Percentiles rank a stretch among this genome's conserved stretches.
Conservation (phyloP, 192 early-diverging fungal species). For the Lobosporangium transversale region DNA sequence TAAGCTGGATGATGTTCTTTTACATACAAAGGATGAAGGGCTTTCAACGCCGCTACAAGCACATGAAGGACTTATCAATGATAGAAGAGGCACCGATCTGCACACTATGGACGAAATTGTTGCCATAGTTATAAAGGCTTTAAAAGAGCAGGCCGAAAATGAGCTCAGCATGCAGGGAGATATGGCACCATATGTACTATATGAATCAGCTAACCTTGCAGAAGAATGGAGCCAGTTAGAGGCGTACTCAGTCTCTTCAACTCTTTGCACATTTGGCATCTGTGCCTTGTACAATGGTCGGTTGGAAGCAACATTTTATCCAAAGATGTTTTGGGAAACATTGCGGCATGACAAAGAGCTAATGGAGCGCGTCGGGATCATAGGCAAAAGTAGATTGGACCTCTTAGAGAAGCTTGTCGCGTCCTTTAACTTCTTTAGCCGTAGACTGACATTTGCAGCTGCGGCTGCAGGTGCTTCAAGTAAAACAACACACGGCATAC, state of each 20-base stretch:
- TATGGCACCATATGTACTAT: slow-evolving; percentile 20
- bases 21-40: neutral
- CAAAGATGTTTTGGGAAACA: slow-evolving; percentile 9
- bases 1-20: slow-evolving; percentile 9
- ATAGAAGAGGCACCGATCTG: neutral
- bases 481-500: too few relatives aligned
- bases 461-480: neutral
- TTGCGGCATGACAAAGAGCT: slow-evolving; percentile 5
- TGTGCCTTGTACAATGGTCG: slow-evolving; percentile 8
- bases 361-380: neutral
- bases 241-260: slow-evolving; percentile 2
- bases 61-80: neutral
- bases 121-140: neutral
- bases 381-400: slow-evolving; percentile 14
- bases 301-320: slow-evolving; percentile 5
- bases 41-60: neutral
- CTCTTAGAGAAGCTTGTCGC: slow-evolving; percentile 18
- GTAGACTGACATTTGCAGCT: slow-evolving; percentile 7
- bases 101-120: slow-evolving; percentile 7
- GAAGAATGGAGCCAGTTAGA: slow-evolving; percentile 30
- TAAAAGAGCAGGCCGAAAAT: slow-evolving; percentile 1
- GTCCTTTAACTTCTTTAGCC: slow-evolving; percentile 29
- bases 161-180: slow-evolving; percentile 4
- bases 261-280: slow-evolving; percentile 17
- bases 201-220: slow-evolving; percentile 6